Conservation (phyloP, 805 yeast genomes). For the Isabelozyma pseudorhagii region DNA sequence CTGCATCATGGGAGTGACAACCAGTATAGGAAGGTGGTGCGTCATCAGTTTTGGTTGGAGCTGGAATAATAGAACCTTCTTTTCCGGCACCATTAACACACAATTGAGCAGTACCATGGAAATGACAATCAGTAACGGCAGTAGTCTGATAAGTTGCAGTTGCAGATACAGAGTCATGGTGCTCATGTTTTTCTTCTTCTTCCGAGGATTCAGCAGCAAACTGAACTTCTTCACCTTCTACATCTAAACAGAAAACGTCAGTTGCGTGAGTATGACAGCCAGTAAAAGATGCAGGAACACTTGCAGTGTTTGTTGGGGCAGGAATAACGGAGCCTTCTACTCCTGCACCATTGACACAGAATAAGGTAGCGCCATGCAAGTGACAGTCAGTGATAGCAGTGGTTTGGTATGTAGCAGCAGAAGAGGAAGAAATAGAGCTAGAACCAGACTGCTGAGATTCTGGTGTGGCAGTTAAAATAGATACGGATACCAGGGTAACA, state of each 20-base stretch:
- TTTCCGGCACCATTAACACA: conserved; percentile 18
- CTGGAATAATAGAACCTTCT: conserved; percentile 19
- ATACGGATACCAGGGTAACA: background rate
- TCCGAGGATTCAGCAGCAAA: background rate
- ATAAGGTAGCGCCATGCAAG: conserved; percentile 8
- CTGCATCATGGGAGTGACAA: conserved; percentile 16
- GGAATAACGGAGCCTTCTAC: background rate
- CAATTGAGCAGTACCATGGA: conserved; percentile 14
- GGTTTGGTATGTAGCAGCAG: background rate
- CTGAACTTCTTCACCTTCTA: background rate
- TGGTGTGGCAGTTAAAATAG: background rate
- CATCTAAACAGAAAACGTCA: background rate
- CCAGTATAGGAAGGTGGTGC: conserved; percentile 6
- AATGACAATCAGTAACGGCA: conserved; percentile 16
- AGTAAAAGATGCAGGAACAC: background rate
- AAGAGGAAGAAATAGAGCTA: background rate
- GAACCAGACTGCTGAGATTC: background rate
- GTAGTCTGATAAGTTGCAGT: conserved; percentile 1
- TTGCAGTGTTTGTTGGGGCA: background rate
- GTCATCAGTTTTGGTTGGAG: conserved; percentile 8
- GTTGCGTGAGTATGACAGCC: background rate
- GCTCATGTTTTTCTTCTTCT: background rate
- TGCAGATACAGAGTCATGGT: background rate
- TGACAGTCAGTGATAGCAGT: conserved; percentile 16
- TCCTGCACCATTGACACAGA: background rate